Percentiles rank a stretch among this genome's conserved stretches.
phyloP scores from a whole-genome alignment of 345 rosid genomes.

The Leavenworthia alabamica region DNA sequence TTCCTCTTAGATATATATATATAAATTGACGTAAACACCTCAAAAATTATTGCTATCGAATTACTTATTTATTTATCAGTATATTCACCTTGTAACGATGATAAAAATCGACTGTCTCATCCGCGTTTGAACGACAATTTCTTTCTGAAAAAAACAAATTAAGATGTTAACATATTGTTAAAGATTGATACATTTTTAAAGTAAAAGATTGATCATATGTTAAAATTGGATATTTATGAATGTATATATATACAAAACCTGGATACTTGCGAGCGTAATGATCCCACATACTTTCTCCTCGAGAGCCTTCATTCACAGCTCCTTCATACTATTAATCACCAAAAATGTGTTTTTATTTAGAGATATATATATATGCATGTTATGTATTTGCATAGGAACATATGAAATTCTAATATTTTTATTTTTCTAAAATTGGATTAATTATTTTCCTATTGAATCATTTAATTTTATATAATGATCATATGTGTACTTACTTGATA shows the following conservation, averaged over 20 bases:
- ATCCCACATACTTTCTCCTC: slow-evolving; percentile 35
- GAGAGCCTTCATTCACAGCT: slow-evolving; percentile 13
- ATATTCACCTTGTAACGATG: slow-evolving; percentile 32
- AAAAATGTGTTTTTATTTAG: background rate
- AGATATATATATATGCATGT: too few species aligned
- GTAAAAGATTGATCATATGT: background rate
- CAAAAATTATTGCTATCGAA: background rate
- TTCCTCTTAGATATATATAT: too few species aligned
- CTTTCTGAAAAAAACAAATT: slow-evolving; percentile 14
- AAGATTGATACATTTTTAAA: background rate
- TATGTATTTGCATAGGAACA: background rate
- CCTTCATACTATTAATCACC: slow-evolving; percentile 19
- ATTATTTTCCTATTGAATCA: too few species aligned
- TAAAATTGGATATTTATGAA: too few species aligned
- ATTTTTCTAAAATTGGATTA: too few species aligned
- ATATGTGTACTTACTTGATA: slow-evolving; percentile 16
- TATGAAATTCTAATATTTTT: too few species aligned
- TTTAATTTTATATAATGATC: too few species aligned
- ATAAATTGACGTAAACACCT: background rate
- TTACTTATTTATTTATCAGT: background rate
- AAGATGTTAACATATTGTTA: too few species aligned
- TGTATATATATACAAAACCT: slow-evolving; percentile 13
- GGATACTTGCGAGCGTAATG: slow-evolving; percentile 21
- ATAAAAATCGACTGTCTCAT: slow-evolving; percentile 29
- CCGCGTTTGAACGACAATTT: slow-evolving; percentile 20